A percentile compares a stretch with the other conserved stretches of the same genome.
phyloP scores from a whole-genome alignment of 2,329 filamentous ascomycete genomes.

The Diplodia scrobiculata region DNA sequence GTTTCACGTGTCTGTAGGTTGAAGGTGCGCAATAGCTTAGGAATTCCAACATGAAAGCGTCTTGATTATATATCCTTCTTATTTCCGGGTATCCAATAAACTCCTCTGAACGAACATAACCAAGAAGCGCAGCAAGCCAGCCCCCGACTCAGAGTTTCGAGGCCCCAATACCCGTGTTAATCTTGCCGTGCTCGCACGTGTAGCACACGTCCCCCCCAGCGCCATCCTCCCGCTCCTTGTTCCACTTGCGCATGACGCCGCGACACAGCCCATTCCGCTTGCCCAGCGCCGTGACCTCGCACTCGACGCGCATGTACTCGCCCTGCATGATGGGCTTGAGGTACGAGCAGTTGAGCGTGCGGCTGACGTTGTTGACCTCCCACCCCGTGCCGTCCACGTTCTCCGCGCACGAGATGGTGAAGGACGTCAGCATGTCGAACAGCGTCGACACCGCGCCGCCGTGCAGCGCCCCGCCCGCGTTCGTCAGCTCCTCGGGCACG shows the following conservation, averaged over 20 bases:
- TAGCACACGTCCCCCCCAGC: conserved; percentile 43
- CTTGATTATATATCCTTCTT: background rate
- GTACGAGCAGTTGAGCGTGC: conserved; percentile 51
- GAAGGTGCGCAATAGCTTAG: too few relatives aligned
- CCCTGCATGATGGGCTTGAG: conserved; percentile 49
- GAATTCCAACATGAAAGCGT: background rate
- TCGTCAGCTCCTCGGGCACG: conserved; percentile 51
- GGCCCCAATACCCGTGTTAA: conserved; percentile 18
- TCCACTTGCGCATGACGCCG: conserved; percentile 44
- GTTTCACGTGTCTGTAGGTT: too few relatives aligned
- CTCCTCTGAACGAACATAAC: background rate
- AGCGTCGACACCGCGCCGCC: conserved; percentile 58
- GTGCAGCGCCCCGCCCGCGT: conserved; percentile 54
- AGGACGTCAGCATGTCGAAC: conserved; percentile 57
- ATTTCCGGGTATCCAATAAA: background rate
- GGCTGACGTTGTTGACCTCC: conserved; percentile 49
- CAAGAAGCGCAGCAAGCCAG: background rate
- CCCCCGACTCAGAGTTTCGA: conserved; percentile 15
- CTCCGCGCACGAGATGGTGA: conserved; percentile 41
- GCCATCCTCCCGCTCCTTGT: conserved; percentile 39
- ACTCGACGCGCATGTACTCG: conserved; percentile 46
- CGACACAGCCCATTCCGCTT: conserved; percentile 46
- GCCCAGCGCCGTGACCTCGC: conserved; percentile 50
- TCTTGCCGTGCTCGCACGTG: conserved; percentile 47
- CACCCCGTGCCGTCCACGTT: conserved; percentile 44